Base-by-base conservation (phyloP, 441 rosid species). In the Codiaeum variegatum region DNA sequence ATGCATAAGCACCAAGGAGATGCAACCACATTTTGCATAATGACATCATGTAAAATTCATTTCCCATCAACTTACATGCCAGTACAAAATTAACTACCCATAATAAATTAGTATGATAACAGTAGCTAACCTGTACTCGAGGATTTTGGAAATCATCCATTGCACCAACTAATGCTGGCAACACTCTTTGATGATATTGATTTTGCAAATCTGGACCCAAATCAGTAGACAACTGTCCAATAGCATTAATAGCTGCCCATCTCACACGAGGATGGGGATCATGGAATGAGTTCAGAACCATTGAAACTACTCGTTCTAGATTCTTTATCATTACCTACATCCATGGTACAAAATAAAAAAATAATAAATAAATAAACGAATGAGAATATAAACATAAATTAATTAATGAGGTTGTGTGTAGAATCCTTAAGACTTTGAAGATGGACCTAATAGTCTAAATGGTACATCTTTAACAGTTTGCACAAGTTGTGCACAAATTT, bases 61-160 rank as follows among this genome's bases (percentile, higher is more conserved):
- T 51, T 24, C 31, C 66, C 15, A 7, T 32, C 16, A 66, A 61
- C 1, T 56, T 19, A 15, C 29, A 26, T n/a, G 59, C 38, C 19
- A 61, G 59, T 67, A 26, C 29, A 70, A 10, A 67, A 65, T 58
- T 66, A n/a, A 3, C 59, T 64, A 66, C 69, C 51, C 67, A 47
- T 36, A 47, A 64, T 44, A 44, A 44, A 9, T 13, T 4, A 71
- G 55, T 4, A 32, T 13, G 16, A 15, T 24, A 38, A 23, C 26
- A 71, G 28, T 12, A 38, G 65, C 85, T 65, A 75, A 95, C 98
- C 95, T 91, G 97, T 55, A 91, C 97, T 67, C 97, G 83, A 66
- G 98, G 98, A 83, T 91, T 90, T 78, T 86, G 95, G 74, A 93
- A 88, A 75, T 96, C 94, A 79, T 96, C 99, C 97, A 93, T 93